phyloP scores from a whole-genome alignment of 192 early-diverging fungal genomes.

The Gryganskiella cystojenkinii region DNA sequence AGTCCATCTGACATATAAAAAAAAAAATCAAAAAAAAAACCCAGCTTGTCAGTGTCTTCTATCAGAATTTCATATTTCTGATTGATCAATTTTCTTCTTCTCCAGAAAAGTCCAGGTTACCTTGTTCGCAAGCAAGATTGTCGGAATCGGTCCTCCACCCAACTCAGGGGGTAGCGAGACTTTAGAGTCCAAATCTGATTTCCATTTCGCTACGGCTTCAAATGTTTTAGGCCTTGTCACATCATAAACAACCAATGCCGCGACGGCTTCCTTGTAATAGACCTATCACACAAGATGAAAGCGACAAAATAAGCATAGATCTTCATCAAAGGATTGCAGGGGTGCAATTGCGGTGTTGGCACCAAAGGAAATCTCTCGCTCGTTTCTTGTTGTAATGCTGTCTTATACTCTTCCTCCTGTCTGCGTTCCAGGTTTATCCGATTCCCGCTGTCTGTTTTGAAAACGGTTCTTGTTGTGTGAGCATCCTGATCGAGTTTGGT shows the following conservation, averaged over 20 bases:
- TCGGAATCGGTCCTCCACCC: constrained; percentile 65
- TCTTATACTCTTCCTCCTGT: no score
- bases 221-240: constrained; percentile 67
- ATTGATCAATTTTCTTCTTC: no score
- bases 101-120: no score
- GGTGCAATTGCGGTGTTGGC: neutral
- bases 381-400: no score
- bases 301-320: neutral
- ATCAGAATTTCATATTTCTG: no score
- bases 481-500: no score
- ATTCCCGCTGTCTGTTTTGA: constrained; percentile 1
- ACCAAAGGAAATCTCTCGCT: no score
- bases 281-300: constrained; percentile 30
- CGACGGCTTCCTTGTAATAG: constrained; percentile 70
- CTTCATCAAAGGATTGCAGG: neutral
- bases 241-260: constrained; percentile 69
- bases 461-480: neutral
- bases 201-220: constrained; percentile 67
- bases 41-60: no score
- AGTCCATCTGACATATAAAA: constrained; percentile 53
- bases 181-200: constrained; percentile 67
- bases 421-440: neutral
- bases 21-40: neutral
- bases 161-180: constrained; percentile 59
- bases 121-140: constrained; percentile 68